Evolutionary conservation across 2,329 filamentous ascomycete genomes (phyloP).

Genomic region (Chaetomium globosum): DNA sequence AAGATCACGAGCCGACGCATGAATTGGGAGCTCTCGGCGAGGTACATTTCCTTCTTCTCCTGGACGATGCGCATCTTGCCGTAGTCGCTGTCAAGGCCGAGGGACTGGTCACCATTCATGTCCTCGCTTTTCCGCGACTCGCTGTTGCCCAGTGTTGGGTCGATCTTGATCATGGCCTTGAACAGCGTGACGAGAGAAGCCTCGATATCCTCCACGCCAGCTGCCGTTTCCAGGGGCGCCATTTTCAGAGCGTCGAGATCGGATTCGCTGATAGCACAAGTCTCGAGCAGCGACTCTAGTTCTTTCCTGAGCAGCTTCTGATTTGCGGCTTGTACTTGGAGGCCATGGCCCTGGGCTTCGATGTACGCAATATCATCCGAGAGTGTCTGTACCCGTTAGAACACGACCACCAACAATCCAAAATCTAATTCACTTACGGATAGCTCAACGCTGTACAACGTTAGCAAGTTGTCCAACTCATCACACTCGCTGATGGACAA

Average conservation of each 20-base stretch:
- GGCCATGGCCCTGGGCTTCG: slow-evolving; percentile 92
- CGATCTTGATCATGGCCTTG: slow-evolving; percentile 91
- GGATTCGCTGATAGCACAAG: slow-evolving; percentile 79
- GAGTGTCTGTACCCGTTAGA: slow-evolving; percentile 66
- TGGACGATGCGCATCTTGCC: slow-evolving; percentile 91
- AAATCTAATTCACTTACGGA: slow-evolving; percentile 60
- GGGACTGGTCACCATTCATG: slow-evolving; percentile 50
- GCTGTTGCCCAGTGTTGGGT: slow-evolving; percentile 69
- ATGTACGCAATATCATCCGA: slow-evolving; percentile 97
- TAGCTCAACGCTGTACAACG: slow-evolving; percentile 90
- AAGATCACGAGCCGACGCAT: slow-evolving; percentile 78
- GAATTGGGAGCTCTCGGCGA: slow-evolving; percentile 73
- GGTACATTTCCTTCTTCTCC: slow-evolving; percentile 90
- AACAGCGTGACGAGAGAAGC: slow-evolving; percentile 76
- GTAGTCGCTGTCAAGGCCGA: slow-evolving; percentile 69
- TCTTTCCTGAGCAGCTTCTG: slow-evolving; percentile 92
- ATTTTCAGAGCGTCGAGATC: slow-evolving; percentile 74
- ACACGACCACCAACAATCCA: not conserved
- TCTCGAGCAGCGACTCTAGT: slow-evolving; percentile 83
- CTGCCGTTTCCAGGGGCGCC: slow-evolving; percentile 70
- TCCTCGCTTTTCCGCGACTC: slow-evolving; percentile 55
- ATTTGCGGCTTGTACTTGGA: slow-evolving; percentile 96
- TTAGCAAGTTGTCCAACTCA: slow-evolving; percentile 90
- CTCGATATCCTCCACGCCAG: slow-evolving; percentile 78
- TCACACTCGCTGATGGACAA: slow-evolving; percentile 93